Conservation (phyloP, 257 asterid genomes). For the Capsicum baccatum region DNA sequence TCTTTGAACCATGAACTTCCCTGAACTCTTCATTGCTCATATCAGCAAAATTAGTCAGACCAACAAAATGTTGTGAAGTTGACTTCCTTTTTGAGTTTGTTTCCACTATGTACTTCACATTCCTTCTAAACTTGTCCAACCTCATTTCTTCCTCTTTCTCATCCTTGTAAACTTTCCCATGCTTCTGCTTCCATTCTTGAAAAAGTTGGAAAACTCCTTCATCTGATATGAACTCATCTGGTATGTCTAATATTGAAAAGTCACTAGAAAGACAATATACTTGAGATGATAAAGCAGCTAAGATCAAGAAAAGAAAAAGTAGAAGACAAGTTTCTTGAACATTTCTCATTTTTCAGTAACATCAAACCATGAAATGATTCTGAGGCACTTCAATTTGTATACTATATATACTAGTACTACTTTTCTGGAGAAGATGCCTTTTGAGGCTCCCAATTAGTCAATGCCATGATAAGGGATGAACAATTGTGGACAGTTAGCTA, state of each 20-base stretch:
- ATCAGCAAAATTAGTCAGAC: constrained; percentile 47
- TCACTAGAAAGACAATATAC: constrained; percentile 28
- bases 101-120: constrained; percentile 40
- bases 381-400: not conserved
- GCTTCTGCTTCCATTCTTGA: constrained; percentile 45
- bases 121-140: constrained; percentile 34
- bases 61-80: constrained; percentile 28
- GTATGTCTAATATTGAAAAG: constrained; percentile 25
- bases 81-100: constrained; percentile 33
- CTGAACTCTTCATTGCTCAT: constrained; percentile 48
- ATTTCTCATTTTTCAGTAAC: not conserved
- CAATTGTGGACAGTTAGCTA: not conserved
- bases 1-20: constrained; percentile 25
- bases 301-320: constrained; percentile 26
- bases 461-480: not conserved
- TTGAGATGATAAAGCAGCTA: constrained; percentile 24
- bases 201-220: constrained; percentile 37
- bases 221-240: constrained; percentile 27
- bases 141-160: constrained; percentile 42
- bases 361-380: not conserved
- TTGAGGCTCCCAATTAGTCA: not conserved
- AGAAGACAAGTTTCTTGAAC: not conserved
- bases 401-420: not conserved
- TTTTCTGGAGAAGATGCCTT: not conserved
- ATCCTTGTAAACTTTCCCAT: constrained; percentile 37